Evolutionary conservation across 1,284 basidiomycete genomes (phyloP), one percentile per base, ranked within the genome.

Genomic region (Naganishia liquefaciens): DNA sequence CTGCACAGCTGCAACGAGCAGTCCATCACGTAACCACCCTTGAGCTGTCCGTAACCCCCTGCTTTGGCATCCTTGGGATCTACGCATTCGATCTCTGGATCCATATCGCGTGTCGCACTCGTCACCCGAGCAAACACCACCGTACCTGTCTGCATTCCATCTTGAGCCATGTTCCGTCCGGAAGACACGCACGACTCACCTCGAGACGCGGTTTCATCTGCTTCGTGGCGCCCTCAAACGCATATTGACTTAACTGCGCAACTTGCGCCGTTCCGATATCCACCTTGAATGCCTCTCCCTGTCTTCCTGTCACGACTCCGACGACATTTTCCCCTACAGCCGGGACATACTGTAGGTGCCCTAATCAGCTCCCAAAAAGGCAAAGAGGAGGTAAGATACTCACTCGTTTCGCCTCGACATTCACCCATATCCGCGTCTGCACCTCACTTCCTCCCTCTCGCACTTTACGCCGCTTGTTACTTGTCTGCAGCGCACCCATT

Each of bases 171-270:
- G 5, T n/a, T 53, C 19, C 10, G 27, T 4, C 5, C 23, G 21
- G n/a, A 13, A 13, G 55, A 10, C 19, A 37, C 15, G 47, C 28
- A 50, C 13, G 13, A 73, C 77, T 37, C 40, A 81, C 81, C 72
- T 81, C 82, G 57, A 83, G 74, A 68, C 82, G 81, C 19, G 82
- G 82, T 68, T 81, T 81, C 64, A 79, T 81, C 49, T 81, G 70
- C 72, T 82, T 82, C 1, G 81, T 82, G 2, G 82, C 82, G 19
- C 80, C 80, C 68, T 82, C 81, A 63, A 83, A 83, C 2, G 82
- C 81, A n/a, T 82, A 70, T n/a, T 76, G 80, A 66, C 82, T 80
- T 11, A 83, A 69, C 13, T 71, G 70, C 1, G 81, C 81, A 67
- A 77, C 76, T 60, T 81, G 79, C 3, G 80, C 72, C 4, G 76